Base-by-base conservation (phyloP, 768 basidiomycete genomes). In the Rhizopogon vesiculosus region DNA sequence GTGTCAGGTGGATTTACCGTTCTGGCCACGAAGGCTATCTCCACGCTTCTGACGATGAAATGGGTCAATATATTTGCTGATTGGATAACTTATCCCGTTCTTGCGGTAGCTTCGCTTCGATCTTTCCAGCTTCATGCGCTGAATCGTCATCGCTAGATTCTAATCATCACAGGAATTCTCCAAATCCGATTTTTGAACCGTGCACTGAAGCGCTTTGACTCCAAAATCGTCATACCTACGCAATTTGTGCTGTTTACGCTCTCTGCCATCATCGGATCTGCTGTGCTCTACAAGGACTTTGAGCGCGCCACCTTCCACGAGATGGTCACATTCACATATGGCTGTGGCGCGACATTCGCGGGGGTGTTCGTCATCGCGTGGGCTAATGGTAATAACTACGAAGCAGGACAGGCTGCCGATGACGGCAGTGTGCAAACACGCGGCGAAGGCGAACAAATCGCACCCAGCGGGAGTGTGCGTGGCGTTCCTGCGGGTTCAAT, bases 181-280 rank as follows among this genome's bases (percentile, higher is more conserved):
- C 91, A 93, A 73, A 87, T 93, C 57, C 78, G 80, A 61, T 93
- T 92, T 65, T 78, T 91, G 51, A 92, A 92, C 62, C 77, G 91
- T 55, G 94, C 95, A 7, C 69, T 98, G 45, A 95, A 92, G 85
- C 82, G 86, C 19, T 98, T 98, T 68, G 93, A 97, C 66, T 86
- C 90, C 70, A 96, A 97, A 74, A 89, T 87, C 51, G 95, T 98
- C 25, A 92, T 98, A 59, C 96, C 95, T 5, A 87, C 86, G 13
- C 95, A 98, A 76, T 98, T 97, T 68, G 93, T 96, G 31, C 78
- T 93, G 54, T 98, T 98, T 75, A 95, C 91, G 25, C 77, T 98
- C 38, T 93, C 91, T 5, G 93, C 92, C 5, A 95, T 99, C 61
- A 75, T 91, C 54, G 96, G 95, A 28, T 95, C 93, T 4, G 93